A percentile compares a stretch with the other conserved stretches of the same genome.
phyloP scores from a whole-genome alignment of 2,329 filamentous ascomycete genomes.

The Trichoderma sp. region DNA sequence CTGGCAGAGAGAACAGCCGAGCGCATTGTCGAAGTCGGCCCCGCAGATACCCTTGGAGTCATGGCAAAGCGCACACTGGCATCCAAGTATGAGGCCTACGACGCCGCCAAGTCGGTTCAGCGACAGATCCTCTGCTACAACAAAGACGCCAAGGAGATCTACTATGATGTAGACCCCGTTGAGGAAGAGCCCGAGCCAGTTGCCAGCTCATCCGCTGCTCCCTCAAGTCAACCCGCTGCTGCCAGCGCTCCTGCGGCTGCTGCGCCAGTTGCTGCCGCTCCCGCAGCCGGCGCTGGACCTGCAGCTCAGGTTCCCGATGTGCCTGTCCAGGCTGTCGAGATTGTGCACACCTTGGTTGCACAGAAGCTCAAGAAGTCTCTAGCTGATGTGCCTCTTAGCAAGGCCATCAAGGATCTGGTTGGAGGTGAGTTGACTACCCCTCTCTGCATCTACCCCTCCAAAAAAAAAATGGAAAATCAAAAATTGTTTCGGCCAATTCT shows the following conservation, averaged over 20 bases:
- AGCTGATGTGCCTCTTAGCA: constrained; percentile 83
- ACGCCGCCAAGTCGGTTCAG: constrained; percentile 93
- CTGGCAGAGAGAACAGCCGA: constrained; percentile 94
- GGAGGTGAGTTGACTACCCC: constrained; percentile 65
- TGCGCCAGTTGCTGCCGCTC: constrained; percentile 52
- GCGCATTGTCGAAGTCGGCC: constrained; percentile 95
- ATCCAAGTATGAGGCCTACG: constrained; percentile 97
- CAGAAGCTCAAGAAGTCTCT: constrained; percentile 97
- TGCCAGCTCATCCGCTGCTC: constrained; percentile 27
- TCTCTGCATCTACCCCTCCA: not conserved
- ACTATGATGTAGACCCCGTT: constrained; percentile 95
- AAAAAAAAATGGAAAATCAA: not conserved
- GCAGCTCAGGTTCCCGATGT: constrained; percentile 83
- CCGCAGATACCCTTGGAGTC: constrained; percentile 91
- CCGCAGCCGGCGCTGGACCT: constrained; percentile 75
- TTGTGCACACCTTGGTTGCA: constrained; percentile 84
- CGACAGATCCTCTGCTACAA: constrained; percentile 99
- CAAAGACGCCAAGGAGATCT: constrained; percentile 98
- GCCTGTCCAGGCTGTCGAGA: constrained; percentile 84
- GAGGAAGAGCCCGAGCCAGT: constrained; percentile 79
- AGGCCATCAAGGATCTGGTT: constrained; percentile 97
- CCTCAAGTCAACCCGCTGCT: not conserved
- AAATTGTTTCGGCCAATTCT: not conserved
- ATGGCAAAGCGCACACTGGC: constrained; percentile 97
- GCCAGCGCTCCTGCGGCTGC: constrained; percentile 50